A percentile compares a stretch with the other conserved stretches of the same genome.
Conservation (phyloP, 176 grass and related monocot genomes). For the Cenchrus americanus region DNA sequence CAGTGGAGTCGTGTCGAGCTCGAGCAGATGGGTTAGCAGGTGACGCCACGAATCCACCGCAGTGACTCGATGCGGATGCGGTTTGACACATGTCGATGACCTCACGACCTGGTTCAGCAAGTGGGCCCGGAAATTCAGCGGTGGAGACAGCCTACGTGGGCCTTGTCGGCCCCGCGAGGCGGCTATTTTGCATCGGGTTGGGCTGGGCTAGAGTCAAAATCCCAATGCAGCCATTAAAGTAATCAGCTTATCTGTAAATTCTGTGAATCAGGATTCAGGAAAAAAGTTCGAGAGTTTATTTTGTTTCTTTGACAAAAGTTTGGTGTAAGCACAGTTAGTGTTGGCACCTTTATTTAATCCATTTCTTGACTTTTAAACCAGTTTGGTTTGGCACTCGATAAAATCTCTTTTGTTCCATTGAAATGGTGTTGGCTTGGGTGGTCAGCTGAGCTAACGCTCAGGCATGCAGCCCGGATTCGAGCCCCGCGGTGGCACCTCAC, state of each 20-base stretch:
- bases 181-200: neutral
- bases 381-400: neutral
- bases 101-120: neutral
- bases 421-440: no score
- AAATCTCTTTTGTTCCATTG: neutral
- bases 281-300: neutral
- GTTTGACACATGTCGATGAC: neutral
- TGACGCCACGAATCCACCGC: neutral
- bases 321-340: neutral
- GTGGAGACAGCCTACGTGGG: neutral
- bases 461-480: no score
- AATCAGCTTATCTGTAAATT: neutral
- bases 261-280: no score
- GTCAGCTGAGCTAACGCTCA: no score
- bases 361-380: no score
- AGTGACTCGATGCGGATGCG: neutral
- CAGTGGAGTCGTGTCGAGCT: neutral
- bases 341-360: neutral
- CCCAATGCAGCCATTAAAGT: neutral
- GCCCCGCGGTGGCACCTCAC: no score
- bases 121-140: neutral
- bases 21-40: slow-evolving; percentile 10
- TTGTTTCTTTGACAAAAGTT: neutral
- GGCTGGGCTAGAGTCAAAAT: neutral
- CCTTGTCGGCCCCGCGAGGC: neutral